Percentiles rank a stretch among this genome's conserved stretches.
phyloP scores from a whole-genome alignment of 2,329 filamentous ascomycete species.

The Mollisiaceae sp. region DNA sequence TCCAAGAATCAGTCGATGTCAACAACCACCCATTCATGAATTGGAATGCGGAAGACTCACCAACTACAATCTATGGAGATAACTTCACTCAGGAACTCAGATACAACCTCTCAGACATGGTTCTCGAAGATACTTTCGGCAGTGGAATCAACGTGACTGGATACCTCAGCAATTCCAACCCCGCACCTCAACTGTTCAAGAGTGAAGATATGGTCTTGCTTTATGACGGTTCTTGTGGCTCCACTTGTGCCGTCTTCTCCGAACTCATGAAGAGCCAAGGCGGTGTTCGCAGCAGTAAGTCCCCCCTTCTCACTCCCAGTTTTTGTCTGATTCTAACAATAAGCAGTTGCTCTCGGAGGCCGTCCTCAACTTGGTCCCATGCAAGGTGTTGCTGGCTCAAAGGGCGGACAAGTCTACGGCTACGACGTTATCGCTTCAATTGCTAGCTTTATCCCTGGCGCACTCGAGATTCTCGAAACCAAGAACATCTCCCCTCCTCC shows the following conservation, averaged over 20 bases:
- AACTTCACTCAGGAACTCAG: constrained; percentile 16
- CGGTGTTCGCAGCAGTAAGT: not conserved
- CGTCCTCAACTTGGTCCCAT: constrained; percentile 21
- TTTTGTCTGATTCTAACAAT: no score
- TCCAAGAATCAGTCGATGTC: constrained; percentile 11
- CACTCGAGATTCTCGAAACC: not conserved
- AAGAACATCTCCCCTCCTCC: not conserved
- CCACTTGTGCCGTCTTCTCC: constrained; percentile 21
- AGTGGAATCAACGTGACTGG: constrained; percentile 35
- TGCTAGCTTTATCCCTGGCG: not conserved
- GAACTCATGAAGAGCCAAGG: constrained; percentile 21
- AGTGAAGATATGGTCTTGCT: constrained; percentile 46
- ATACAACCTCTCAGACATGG: constrained; percentile 19
- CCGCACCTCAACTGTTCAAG: constrained; percentile 42
- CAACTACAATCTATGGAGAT: constrained; percentile 25
- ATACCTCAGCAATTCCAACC: constrained; percentile 32
- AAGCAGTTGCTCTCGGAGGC: constrained; percentile 11
- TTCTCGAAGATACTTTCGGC: constrained; percentile 18
- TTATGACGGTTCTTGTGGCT: constrained; percentile 21
- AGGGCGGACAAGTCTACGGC: constrained; percentile 21
- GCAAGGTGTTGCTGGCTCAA: constrained; percentile 21
- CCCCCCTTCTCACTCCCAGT: no score
- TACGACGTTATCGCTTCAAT: constrained; percentile 5
- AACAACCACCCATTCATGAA: constrained; percentile 10
- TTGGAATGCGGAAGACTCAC: constrained; percentile 20